phyloP scores from a whole-genome alignment of 129 eudicot species.

The Silybum marianum region DNA sequence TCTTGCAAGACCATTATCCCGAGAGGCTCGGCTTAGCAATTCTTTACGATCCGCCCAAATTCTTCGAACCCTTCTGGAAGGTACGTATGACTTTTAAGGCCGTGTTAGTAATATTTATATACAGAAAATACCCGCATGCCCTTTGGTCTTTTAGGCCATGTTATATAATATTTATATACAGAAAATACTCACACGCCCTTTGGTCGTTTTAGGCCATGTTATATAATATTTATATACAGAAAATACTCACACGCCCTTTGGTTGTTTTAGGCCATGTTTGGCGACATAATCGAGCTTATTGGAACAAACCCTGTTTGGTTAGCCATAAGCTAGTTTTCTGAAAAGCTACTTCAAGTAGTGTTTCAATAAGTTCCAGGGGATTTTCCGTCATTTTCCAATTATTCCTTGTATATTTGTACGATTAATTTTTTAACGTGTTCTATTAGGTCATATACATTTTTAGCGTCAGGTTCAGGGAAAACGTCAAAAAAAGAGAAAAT shows the following conservation, averaged over 20 bases:
- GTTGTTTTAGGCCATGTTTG: neutral
- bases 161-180: no score
- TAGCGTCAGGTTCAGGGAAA: no score
- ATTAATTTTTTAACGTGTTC: neutral
- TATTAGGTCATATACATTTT: neutral
- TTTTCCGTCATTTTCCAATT: neutral
- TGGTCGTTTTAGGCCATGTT: no score
- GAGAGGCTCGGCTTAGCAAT: conserved; percentile 95
- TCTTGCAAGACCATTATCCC: conserved; percentile 93
- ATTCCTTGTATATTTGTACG: neutral
- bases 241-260: neutral
- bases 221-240: neutral
- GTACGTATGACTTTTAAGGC: conserved; percentile 48
- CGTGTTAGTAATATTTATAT: no score
- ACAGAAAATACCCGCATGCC: no score
- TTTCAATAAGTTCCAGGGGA: neutral
- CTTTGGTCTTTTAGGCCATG: no score
- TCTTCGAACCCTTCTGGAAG: conserved; percentile 95
- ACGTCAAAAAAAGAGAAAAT: no score
- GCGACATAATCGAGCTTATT: neutral
- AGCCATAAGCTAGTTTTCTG: neutral
- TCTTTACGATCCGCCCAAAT: conserved; percentile 79
- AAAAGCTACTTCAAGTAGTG: neutral
- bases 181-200: no score
- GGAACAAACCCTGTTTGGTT: neutral